Percentiles rank a stretch among this genome's conserved stretches.
Evolutionary conservation across 345 rosid species (phyloP).

Genomic region (Physaria fendleri): DNA sequence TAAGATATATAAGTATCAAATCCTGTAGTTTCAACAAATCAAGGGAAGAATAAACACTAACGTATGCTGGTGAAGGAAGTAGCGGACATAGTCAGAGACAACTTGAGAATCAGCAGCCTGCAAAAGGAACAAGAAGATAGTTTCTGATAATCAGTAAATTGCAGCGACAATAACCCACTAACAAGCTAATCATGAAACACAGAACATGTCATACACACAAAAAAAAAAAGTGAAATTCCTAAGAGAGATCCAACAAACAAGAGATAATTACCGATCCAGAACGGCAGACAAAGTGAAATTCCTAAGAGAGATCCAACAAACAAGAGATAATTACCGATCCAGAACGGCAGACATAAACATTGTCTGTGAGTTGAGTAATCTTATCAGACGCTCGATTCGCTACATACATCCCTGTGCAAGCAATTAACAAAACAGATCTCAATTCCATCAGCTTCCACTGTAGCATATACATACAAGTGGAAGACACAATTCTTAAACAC

Average conservation of each 20-base stretch:
- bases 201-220: no score
- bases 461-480: background rate
- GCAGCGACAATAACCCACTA: background rate
- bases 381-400: slow-evolving; percentile 98
- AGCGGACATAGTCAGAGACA: slow-evolving; percentile 88
- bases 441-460: slow-evolving; percentile 8
- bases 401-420: slow-evolving; percentile 64
- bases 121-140: background rate
- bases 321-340: slow-evolving; percentile 78
- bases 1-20: background rate
- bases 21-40: background rate
- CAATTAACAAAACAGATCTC: slow-evolving; percentile 4
- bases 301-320: background rate
- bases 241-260: background rate
- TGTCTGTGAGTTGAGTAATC: slow-evolving; percentile 89
- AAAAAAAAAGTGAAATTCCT: background rate
- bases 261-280: slow-evolving; percentile 50
- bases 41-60: slow-evolving; percentile 35
- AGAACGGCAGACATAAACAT: slow-evolving; percentile 93
- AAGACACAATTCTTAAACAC: background rate
- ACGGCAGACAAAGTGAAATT: background rate
- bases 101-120: slow-evolving; percentile 99
- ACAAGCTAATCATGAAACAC: background rate
- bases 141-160: background rate
- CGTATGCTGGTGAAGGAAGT: slow-evolving; percentile 98